Base-by-base conservation (phyloP, 805 yeast species). In the Priceomyces haplophilus region DNA sequence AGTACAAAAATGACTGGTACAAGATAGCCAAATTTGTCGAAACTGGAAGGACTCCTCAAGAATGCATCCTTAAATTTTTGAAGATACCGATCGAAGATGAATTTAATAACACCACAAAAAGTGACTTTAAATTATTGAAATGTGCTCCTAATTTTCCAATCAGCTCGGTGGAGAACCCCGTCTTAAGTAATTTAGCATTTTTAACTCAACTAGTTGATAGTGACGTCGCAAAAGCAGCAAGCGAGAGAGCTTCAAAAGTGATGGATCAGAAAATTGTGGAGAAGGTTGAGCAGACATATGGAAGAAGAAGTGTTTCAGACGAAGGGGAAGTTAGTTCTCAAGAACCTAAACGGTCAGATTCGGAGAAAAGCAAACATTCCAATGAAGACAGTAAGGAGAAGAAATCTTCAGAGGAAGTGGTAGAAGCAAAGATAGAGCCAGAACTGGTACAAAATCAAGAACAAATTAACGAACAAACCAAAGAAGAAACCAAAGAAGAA, bases 131-230 rank as follows among this genome's bases (percentile, higher is more conserved):
- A 0, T 86, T 95, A 11, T 73, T 90, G 49, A 85, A 83, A 57
- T 88, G 78, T 61, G 83, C 91, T 3, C 84, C 95, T 3, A 85
- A 88, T 59, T 73, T 91, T 39, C 96, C 98, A 11, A 83, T 87
- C 38, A 79, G 88, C 29, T 78, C 88, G 34, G 79, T 83, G 21
- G 98, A 93, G 53, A 93, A 93, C 62, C 99, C 99, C 2, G 89
- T 93, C 3, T 75, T 93, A 69, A 84, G 95, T 29, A 91, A 95
- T n/a, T 76, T 93, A 48, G 83, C 96, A 11, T 93, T 90, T 62
- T 70, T 93, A 64, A 82, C 90, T 0, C 82, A 88, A 30, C 65
- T 90, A 38, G 95, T 89, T 13, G 97, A 91, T 55, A 85, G 91
- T 10, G 84, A 83, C 32, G 85, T 85, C 17, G 96, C 91, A 0